phyloP scores from a whole-genome alignment of 495 filamentous ascomycete species.

The Chaetomidium leptoderma region DNA sequence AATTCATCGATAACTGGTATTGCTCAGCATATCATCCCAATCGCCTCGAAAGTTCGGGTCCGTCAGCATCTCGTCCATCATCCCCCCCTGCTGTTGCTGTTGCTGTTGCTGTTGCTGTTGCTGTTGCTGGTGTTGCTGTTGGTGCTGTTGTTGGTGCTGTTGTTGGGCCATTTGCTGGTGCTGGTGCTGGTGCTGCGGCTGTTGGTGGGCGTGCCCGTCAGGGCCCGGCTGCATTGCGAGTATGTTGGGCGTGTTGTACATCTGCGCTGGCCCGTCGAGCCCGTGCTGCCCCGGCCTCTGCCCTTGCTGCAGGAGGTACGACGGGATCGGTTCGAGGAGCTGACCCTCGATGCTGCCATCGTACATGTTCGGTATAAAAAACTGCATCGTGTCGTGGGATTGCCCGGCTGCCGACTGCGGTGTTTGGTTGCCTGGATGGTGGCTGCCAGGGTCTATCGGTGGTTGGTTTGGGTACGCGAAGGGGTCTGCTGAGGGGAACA shows the following conservation, averaged over 20 bases:
- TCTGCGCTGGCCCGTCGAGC: constrained; percentile 35
- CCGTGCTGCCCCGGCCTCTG: constrained; percentile 25
- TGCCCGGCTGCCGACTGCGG: constrained; percentile 22
- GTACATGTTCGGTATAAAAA: constrained; percentile 42
- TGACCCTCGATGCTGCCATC: constrained; percentile 49
- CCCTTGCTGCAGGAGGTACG: constrained; percentile 42
- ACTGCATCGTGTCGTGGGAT: constrained; percentile 32
- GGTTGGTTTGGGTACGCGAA: constrained; percentile 88
- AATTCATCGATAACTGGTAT: constrained; percentile 10
- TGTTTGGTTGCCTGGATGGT: constrained; percentile 20
- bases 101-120: constrained; percentile 22
- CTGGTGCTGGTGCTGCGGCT: constrained; percentile 6
- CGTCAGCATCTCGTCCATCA: constrained; percentile 40
- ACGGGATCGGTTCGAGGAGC: constrained; percentile 43
- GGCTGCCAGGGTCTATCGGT: constrained; percentile 52
- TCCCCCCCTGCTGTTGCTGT: constrained; percentile 33
- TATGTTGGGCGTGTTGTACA: constrained; percentile 33
- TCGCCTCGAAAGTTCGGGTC: constrained; percentile 28
- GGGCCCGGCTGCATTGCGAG: constrained; percentile 21
- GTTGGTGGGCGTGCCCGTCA: constrained; percentile 10
- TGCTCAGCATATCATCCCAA: constrained; percentile 30
- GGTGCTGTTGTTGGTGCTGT: constrained; percentile 11
- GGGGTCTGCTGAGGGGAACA: constrained; percentile 88
- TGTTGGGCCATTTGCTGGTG: constrained; percentile 15
- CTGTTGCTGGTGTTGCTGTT: constrained; percentile 18